These are phyloP conservation scores for Diospyros kaki DNA, from an alignment of 148 eudicot species.

Conservation along the genomic window DNA sequence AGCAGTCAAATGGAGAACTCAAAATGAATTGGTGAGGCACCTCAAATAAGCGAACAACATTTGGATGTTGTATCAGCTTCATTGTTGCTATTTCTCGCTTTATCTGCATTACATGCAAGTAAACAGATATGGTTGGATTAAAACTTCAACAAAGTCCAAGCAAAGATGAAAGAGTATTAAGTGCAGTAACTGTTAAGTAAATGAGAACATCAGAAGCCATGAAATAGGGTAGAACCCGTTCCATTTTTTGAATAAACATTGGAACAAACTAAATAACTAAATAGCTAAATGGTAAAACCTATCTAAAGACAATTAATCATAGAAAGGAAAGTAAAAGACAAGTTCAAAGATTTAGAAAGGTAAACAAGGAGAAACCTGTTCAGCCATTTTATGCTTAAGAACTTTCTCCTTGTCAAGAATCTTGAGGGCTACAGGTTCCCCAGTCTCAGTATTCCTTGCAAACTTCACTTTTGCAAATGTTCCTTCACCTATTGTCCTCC, in stretches of 20 bases:
- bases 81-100: slow-evolving; percentile 90
- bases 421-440: slow-evolving; percentile 86
- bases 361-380: slow-evolving; percentile 52
- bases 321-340: not conserved
- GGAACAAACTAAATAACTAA: not conserved
- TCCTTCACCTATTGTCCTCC: slow-evolving; percentile 96
- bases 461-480: slow-evolving; percentile 94
- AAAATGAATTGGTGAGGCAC: slow-evolving; percentile 25
- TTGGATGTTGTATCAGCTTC: slow-evolving; percentile 89
- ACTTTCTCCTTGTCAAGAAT: slow-evolving; percentile 94
- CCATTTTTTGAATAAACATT: not conserved
- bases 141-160: not conserved
- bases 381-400: slow-evolving; percentile 89
- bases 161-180: not conserved
- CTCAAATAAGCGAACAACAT: slow-evolving; percentile 82
- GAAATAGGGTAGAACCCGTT: not conserved
- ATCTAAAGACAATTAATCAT: not conserved
- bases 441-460: slow-evolving; percentile 80
- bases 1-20: not conserved
- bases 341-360: slow-evolving; percentile 2
- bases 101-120: slow-evolving; percentile 45
- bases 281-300: not conserved
- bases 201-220: not conserved
- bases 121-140: slow-evolving; percentile 4
- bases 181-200: not conserved